Evolutionary conservation across 2,329 filamentous ascomycete species (phyloP).

Genomic region (Exophiala spinifera): DNA sequence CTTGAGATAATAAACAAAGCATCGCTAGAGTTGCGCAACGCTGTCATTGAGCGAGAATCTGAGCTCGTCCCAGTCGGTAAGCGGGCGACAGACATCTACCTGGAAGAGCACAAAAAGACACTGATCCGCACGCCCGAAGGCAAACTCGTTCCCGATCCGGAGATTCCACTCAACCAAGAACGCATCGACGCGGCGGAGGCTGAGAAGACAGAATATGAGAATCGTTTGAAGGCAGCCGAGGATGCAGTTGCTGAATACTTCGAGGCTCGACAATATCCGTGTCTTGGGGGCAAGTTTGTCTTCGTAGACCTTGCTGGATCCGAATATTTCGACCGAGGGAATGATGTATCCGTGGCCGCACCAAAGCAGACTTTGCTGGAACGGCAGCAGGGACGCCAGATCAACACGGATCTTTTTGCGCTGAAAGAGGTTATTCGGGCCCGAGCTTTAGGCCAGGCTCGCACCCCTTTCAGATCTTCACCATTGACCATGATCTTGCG

Average conservation of each 20-base stretch:
- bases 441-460: constrained; percentile 25
- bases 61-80: constrained; percentile 48
- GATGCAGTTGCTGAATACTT: constrained; percentile 28
- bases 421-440: constrained; percentile 49
- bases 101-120: constrained; percentile 38
- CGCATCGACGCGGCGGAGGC: constrained; percentile 42
- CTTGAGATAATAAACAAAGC: constrained; percentile 41
- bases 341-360: constrained; percentile 14
- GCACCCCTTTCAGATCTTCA: no score
- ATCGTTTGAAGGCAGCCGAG: constrained; percentile 26
- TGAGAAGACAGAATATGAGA: constrained; percentile 38
- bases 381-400: constrained; percentile 42
- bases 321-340: constrained; percentile 41
- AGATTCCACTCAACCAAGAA: constrained; percentile 36
- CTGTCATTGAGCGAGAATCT: constrained; percentile 41
- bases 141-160: constrained; percentile 36
- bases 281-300: constrained; percentile 43
- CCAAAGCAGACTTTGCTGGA: constrained; percentile 39
- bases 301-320: constrained; percentile 49
- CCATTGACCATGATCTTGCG: no score
- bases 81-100: constrained; percentile 39
- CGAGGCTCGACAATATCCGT: constrained; percentile 25
- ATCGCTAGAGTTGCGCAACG: constrained; percentile 39
- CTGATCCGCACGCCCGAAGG: constrained; percentile 35
- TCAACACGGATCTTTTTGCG: constrained; percentile 46